A percentile compares a stretch with the other conserved stretches of the same genome.
Conservation (phyloP, 1,284 basidiomycete species). For the Ustilago bromivora region DNA sequence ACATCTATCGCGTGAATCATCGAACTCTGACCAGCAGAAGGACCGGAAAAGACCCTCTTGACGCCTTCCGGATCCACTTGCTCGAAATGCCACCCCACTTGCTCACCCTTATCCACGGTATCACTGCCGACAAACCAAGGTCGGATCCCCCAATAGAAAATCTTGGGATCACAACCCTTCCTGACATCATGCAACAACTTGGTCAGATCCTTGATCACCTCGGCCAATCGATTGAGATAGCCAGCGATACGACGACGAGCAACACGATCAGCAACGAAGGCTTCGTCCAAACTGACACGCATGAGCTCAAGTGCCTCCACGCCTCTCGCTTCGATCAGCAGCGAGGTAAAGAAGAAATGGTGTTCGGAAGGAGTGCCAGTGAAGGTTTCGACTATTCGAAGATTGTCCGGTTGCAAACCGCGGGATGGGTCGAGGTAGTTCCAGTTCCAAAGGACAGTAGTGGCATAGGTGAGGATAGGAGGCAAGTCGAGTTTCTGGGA, state of each 20-base stretch:
- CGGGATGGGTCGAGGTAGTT: slow-evolving; percentile 66
- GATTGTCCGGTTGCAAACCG: slow-evolving; percentile 63
- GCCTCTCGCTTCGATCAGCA: slow-evolving; percentile 91
- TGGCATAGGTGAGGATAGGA: slow-evolving; percentile 91
- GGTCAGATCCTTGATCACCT: slow-evolving; percentile 74
- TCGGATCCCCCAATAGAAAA: slow-evolving; percentile 86
- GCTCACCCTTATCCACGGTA: slow-evolving; percentile 69
- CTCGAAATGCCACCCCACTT: slow-evolving; percentile 82
- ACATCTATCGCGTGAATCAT: slow-evolving; percentile 89
- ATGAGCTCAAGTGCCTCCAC: slow-evolving; percentile 87
- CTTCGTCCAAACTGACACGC: slow-evolving; percentile 89
- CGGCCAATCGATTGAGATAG: slow-evolving; percentile 79
- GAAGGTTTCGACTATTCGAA: slow-evolving; percentile 77
- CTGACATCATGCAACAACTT: slow-evolving; percentile 72
- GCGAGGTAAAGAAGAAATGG: slow-evolving; percentile 88
- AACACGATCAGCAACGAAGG: slow-evolving; percentile 85
- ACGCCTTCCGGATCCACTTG: slow-evolving; percentile 75
- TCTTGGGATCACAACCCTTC: slow-evolving; percentile 80
- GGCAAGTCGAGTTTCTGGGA: slow-evolving; percentile 83
- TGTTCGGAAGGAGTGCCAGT: slow-evolving; percentile 86
- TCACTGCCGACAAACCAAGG: slow-evolving; percentile 94
- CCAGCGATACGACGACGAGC: slow-evolving; percentile 72
- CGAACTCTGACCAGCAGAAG: slow-evolving; percentile 90
- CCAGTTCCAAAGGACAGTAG: slow-evolving; percentile 95
- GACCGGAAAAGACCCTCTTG: slow-evolving; percentile 76